These are phyloP conservation scores for Ambrosia trifida DNA, from an alignment of 129 eudicot species.

Conservation along the genomic window DNA sequence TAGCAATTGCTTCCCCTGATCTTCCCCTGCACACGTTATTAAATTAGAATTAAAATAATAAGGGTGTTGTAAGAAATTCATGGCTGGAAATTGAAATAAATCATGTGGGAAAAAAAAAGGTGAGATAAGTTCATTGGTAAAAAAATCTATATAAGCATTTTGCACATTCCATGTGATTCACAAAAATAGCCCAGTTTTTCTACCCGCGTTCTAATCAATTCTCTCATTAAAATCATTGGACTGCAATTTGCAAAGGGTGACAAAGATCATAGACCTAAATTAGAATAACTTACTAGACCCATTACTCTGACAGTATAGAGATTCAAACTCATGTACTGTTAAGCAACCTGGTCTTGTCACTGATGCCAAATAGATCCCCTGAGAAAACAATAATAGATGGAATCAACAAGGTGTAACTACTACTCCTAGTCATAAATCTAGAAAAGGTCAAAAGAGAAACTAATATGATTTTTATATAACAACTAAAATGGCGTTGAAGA, in stretches of 20 bases:
- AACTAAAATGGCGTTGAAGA: neutral
- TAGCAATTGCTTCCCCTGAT: constrained; percentile 62
- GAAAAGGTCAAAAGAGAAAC: constrained; percentile 16
- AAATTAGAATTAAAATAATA: neutral
- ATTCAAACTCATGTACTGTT: constrained; percentile 87
- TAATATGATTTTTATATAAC: neutral
- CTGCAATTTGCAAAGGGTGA: neutral
- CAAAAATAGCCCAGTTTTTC: neutral
- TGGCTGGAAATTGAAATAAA: neutral
- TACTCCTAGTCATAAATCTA: neutral
- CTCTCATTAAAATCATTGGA: neutral
- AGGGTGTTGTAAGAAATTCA: neutral
- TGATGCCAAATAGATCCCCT: constrained; percentile 93
- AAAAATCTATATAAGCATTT: neutral
- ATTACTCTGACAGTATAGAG: constrained; percentile 57
- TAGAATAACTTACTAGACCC: constrained; percentile 33
- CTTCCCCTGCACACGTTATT: constrained; percentile 49
- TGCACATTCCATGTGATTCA: neutral
- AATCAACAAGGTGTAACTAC: neutral
- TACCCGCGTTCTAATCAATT: neutral
- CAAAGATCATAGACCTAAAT: constrained; percentile 10
- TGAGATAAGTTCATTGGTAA: constrained; percentile 1
- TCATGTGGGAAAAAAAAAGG: constrained; percentile 9
- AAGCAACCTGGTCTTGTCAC: constrained; percentile 86
- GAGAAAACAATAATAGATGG: constrained; percentile 15